Evolutionary conservation across 106 monocot genomes (phyloP), one percentile per base, ranked within the genome.

Genomic region (Dioscorea dumetorum): DNA sequence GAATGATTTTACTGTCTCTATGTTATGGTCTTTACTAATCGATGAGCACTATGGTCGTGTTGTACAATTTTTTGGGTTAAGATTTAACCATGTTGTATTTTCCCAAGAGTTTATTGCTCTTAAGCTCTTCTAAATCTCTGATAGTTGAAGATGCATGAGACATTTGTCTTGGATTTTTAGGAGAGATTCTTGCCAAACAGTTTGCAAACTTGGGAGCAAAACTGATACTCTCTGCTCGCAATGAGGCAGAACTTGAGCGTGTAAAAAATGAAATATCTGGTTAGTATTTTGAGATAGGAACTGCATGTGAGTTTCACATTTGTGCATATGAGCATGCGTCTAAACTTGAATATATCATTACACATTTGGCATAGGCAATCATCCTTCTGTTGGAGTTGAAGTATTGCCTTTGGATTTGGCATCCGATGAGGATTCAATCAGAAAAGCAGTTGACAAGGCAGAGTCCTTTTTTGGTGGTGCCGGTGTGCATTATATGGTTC

Each of bases 401-500:
- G 75, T 99, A 22, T 64, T 99, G 61, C 93, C 92, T 76, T 66
- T 90, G 67, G 92, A 99, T 83, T 77, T 99, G 70, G 67, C 82
- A 72, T 81, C 89, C 33, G 81, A 76, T 64, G 90, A 90, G 76
- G 79, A 81, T n/a, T 73, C 70, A 73, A 72, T 99, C n/a, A 76
- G 61, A 77, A 79, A 85, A 67, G 82, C 70, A n/a, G 92, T 92
- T 24, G 19, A 85, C 20, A 85, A 80, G 68, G 99, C 99, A 35
- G 99, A 99, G 73, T 90, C 87, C 34, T 77, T 91, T 18, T 92
- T 99, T 68, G 74, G 74, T 19, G 71, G 72, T 62, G 70, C 82
- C 50, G 99, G 99, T 69, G 87, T 99, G 7, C 76, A 92, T 67
- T 93, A 77, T 75, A 99, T 99, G 99, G 74, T 99, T 33, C 99